phyloP scores from a whole-genome alignment of 371 early-diverging fungal species.

The Zychaea mexicana region DNA sequence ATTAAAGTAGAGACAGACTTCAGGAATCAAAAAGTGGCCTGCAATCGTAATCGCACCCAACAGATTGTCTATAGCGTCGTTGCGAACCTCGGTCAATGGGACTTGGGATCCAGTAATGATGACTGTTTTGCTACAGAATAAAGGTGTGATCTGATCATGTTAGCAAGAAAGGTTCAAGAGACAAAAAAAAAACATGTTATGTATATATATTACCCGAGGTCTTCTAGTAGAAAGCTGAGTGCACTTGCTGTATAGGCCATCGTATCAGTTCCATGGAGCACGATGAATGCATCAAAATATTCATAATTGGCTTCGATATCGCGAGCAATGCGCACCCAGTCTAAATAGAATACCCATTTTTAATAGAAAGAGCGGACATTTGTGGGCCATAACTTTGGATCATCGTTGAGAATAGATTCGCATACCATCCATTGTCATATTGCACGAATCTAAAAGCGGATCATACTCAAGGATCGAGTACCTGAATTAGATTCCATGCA shows the following conservation, averaged over 20 bases:
- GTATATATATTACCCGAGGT: slow-evolving; percentile 65
- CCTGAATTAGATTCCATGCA: slow-evolving; percentile 20
- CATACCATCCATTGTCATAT: slow-evolving; percentile 86
- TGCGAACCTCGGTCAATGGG: slow-evolving; percentile 95
- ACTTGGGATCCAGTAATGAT: slow-evolving; percentile 96
- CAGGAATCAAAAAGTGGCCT: slow-evolving; percentile 97
- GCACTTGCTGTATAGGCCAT: slow-evolving; percentile 96
- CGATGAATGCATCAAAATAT: slow-evolving; percentile 91
- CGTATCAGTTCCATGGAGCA: slow-evolving; percentile 94
- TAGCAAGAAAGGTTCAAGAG: too few relatives aligned
- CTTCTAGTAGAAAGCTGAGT: slow-evolving; percentile 94
- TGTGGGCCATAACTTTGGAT: too few relatives aligned
- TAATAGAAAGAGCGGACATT: too few relatives aligned
- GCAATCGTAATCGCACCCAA: slow-evolving; percentile 89
- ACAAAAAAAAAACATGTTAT: too few relatives aligned
- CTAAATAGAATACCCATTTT: slow-evolving; percentile 26
- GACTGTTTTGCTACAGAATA: slow-evolving; percentile 80
- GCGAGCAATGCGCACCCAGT: slow-evolving; percentile 95
- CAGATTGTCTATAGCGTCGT: slow-evolving; percentile 96
- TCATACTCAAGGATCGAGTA: slow-evolving; percentile 94
- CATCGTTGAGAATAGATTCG: not conserved
- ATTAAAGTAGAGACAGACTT: slow-evolving; percentile 93
- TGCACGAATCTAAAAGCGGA: slow-evolving; percentile 92
- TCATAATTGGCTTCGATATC: slow-evolving; percentile 95
- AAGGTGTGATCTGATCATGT: too few relatives aligned